Percentiles rank a stretch among this genome's conserved stretches.
phyloP scores from a whole-genome alignment of 1,284 basidiomycete genomes.

The Cryptococcus depauperatus region DNA sequence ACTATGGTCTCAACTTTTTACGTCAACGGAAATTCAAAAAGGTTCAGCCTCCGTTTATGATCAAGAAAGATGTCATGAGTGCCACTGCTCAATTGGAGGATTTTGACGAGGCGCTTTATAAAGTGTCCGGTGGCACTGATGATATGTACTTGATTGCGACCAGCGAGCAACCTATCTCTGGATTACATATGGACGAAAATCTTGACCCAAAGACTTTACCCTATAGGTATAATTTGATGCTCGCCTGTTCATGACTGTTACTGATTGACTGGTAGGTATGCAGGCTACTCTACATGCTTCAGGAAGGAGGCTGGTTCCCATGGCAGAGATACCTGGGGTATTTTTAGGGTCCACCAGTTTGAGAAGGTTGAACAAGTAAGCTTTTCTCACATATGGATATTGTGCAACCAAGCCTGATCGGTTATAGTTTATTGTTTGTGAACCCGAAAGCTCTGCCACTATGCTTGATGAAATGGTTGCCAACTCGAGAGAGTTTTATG shows the following conservation, averaged over 20 bases:
- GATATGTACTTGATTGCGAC: conserved; percentile 99
- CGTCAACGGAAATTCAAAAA: conserved; percentile 79
- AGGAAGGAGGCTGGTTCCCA: conserved; percentile 96
- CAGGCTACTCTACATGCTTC: conserved; percentile 85
- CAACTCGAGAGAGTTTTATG: conserved; percentile 89
- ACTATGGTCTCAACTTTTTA: conserved; percentile 90
- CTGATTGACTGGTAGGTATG: conserved; percentile 44
- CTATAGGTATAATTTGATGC: conserved; percentile 60
- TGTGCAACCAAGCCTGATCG: background rate
- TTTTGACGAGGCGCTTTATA: conserved; percentile 98
- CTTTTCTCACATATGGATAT: conserved; percentile 5
- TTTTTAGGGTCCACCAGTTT: conserved; percentile 99
- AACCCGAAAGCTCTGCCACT: conserved; percentile 87
- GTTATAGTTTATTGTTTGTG: conserved; percentile 91
- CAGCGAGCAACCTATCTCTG: conserved; percentile 96
- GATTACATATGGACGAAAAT: conserved; percentile 92
- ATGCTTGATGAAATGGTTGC: conserved; percentile 86
- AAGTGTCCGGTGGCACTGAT: conserved; percentile 74
- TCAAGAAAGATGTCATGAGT: conserved; percentile 95
- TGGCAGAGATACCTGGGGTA: conserved; percentile 98
- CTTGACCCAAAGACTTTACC: conserved; percentile 90
- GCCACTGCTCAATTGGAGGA: conserved; percentile 97
- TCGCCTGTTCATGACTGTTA: too few relatives aligned
- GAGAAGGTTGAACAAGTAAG: conserved; percentile 86
- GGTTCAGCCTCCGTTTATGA: conserved; percentile 95